A percentile compares a stretch with the other conserved stretches of the same genome.
Evolutionary conservation across 2,329 filamentous ascomycete species (phyloP).

Genomic region (Diaporthe velutina): DNA sequence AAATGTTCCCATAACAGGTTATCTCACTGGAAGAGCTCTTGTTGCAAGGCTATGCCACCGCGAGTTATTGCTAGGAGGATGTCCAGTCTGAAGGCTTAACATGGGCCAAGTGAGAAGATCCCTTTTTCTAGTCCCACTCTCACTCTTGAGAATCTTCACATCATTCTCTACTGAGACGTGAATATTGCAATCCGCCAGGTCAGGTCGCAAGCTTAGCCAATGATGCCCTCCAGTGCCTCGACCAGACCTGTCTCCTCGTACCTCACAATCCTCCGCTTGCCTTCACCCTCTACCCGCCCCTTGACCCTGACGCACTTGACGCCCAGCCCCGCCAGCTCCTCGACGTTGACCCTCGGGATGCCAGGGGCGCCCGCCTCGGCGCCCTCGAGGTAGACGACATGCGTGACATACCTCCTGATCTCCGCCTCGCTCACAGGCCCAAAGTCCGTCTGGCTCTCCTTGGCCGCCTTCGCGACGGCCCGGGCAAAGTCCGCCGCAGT

Average conservation of each 20-base stretch:
- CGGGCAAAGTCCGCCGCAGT: constrained; percentile 84
- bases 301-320: constrained; percentile 85
- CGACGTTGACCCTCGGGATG: constrained; percentile 78
- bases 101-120: no score
- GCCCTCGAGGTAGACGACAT: constrained; percentile 84
- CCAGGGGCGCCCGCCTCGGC: constrained; percentile 55
- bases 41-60: no score
- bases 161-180: not conserved
- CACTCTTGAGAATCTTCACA: not conserved
- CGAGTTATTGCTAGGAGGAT: no score
- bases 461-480: constrained; percentile 81
- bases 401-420: constrained; percentile 80
- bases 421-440: constrained; percentile 48
- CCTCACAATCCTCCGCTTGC: constrained; percentile 63
- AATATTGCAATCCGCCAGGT: not conserved
- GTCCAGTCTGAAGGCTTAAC: no score
- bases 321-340: constrained; percentile 73
- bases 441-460: constrained; percentile 70
- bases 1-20: no score
- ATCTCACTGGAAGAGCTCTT: no score
- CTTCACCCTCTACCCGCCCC: constrained; percentile 70
- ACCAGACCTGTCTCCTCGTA: constrained; percentile 84
- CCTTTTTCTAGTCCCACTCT: no score
- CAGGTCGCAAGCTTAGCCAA: constrained; percentile 7
- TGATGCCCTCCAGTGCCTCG: constrained; percentile 68